Evolutionary conservation across 2,329 filamentous ascomycete genomes (phyloP).

Genomic region (Mycosphaerella sp.): DNA sequence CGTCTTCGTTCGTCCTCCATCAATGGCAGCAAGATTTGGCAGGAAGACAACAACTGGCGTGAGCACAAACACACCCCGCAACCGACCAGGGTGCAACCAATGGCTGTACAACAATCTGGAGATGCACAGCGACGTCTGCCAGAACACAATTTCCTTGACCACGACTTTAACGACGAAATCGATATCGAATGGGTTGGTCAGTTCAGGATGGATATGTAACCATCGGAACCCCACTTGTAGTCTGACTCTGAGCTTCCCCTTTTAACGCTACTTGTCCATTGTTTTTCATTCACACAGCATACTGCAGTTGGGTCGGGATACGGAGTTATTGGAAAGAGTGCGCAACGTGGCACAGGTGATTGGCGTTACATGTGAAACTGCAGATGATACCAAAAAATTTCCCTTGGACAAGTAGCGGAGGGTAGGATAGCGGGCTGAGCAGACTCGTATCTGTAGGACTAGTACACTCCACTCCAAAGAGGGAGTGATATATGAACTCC

Average conservation of each 20-base stretch:
- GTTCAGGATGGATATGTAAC: slow-evolving; percentile 54
- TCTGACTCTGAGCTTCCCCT: not conserved
- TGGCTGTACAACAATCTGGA: slow-evolving; percentile 7
- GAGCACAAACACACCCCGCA: slow-evolving; percentile 33
- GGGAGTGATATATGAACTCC: slow-evolving; percentile 10
- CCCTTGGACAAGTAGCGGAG: slow-evolving; percentile 13
- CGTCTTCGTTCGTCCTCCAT: slow-evolving; percentile 31
- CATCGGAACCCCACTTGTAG: slow-evolving; percentile 11
- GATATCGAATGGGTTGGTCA: slow-evolving; percentile 49
- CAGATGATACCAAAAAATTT: slow-evolving; percentile 18
- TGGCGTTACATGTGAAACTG: slow-evolving; percentile 16
- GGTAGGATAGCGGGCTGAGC: not conserved
- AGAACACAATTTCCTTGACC: slow-evolving; percentile 34
- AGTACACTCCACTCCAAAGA: slow-evolving; percentile 11
- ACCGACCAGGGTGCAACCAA: slow-evolving; percentile 18
- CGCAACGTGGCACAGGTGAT: slow-evolving; percentile 6
- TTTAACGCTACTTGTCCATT: slow-evolving; percentile 14
- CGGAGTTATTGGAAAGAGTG: slow-evolving; percentile 14
- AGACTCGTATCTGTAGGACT: slow-evolving; percentile 3
- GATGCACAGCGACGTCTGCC: slow-evolving; percentile 23
- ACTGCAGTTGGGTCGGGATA: slow-evolving; percentile 14
- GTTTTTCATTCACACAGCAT: slow-evolving; percentile 14
- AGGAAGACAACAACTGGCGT: slow-evolving; percentile 46
- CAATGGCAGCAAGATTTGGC: slow-evolving; percentile 37
- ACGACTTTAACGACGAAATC: slow-evolving; percentile 16